Conservation (phyloP, 1,139 yeast genomes). For the Scheffersomyces parashehatae region DNA sequence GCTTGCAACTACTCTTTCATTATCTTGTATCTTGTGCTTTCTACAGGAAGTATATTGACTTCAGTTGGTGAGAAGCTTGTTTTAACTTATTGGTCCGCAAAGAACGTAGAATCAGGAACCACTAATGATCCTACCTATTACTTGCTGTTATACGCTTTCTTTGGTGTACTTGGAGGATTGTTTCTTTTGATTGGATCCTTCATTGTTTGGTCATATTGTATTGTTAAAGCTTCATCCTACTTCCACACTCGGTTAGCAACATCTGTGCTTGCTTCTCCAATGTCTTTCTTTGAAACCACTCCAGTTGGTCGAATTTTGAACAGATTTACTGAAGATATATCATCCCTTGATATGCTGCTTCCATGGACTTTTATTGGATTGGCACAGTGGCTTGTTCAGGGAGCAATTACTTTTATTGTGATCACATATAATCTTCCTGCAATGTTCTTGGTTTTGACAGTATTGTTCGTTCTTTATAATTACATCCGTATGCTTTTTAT, state of each 20-base stretch:
- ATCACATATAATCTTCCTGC: constrained; percentile 24
- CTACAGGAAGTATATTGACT: constrained; percentile 15
- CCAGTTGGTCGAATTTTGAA: constrained; percentile 33
- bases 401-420: constrained; percentile 19
- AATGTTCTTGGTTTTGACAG: constrained; percentile 21
- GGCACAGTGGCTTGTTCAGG: constrained; percentile 10
- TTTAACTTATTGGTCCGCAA: constrained; percentile 29
- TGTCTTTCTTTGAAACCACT: constrained; percentile 35
- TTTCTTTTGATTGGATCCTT: constrained; percentile 22
- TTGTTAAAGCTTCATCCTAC: constrained; percentile 23
- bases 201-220: constrained; percentile 28
- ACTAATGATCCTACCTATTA: constrained; percentile 19
- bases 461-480: constrained; percentile 23
- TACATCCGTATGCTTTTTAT: constrained; percentile 22
- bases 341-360: constrained; percentile 22
- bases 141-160: constrained; percentile 20
- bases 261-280: constrained; percentile 28
- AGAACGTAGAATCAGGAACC: constrained; percentile 20
- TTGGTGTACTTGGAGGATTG: constrained; percentile 24
- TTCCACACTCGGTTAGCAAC: constrained; percentile 30
- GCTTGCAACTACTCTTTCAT: constrained; percentile 27
- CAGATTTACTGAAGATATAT: constrained; percentile 30
- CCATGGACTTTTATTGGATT: constrained; percentile 27
- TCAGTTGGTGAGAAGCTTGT: constrained; percentile 23
- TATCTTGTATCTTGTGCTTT: constrained; percentile 19